A percentile compares a stretch with the other conserved stretches of the same genome.
phyloP scores from a whole-genome alignment of 306 rosid species.

The Medicago ruthenica region DNA sequence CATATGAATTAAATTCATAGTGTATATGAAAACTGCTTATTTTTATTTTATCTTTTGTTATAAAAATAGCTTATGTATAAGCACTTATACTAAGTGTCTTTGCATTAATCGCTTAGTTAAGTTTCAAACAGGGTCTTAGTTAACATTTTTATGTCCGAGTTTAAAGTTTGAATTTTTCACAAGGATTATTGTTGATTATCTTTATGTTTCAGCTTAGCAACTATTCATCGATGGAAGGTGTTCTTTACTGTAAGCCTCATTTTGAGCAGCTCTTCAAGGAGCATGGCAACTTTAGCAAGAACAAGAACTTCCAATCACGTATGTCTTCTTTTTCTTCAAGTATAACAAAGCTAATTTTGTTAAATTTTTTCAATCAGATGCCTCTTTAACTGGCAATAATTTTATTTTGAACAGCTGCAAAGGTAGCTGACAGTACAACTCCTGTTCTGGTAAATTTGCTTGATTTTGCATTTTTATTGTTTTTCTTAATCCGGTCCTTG shows the following conservation, averaged over 20 bases:
- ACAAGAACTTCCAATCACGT: conserved; percentile 88
- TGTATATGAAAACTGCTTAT: not conserved
- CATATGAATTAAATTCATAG: no score
- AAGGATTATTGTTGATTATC: conserved; percentile 9
- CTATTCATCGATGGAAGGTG: conserved; percentile 98
- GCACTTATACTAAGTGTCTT: not conserved
- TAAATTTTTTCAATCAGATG: conserved; percentile 29
- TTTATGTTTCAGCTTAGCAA: conserved; percentile 76
- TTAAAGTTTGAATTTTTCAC: conserved; percentile 5
- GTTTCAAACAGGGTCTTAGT: not conserved
- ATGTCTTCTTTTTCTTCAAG: conserved; percentile 49
- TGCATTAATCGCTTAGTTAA: not conserved
- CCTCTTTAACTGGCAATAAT: conserved; percentile 46
- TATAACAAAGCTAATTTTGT: conserved; percentile 18
- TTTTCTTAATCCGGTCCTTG: conserved; percentile 23
- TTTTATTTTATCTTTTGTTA: not conserved
- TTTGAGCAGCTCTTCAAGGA: conserved; percentile 97
- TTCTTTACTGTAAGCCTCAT: conserved; percentile 90
- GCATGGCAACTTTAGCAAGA: conserved; percentile 80
- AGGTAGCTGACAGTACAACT: conserved; percentile 75
- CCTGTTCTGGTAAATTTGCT: conserved; percentile 76
- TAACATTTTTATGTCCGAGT: conserved; percentile 36
- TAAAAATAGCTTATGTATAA: not conserved
- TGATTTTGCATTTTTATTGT: conserved; percentile 29
- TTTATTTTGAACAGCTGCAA: conserved; percentile 79